Conservation (phyloP, 75 land plant genomes). For the Chamaecyparis obtusa region DNA sequence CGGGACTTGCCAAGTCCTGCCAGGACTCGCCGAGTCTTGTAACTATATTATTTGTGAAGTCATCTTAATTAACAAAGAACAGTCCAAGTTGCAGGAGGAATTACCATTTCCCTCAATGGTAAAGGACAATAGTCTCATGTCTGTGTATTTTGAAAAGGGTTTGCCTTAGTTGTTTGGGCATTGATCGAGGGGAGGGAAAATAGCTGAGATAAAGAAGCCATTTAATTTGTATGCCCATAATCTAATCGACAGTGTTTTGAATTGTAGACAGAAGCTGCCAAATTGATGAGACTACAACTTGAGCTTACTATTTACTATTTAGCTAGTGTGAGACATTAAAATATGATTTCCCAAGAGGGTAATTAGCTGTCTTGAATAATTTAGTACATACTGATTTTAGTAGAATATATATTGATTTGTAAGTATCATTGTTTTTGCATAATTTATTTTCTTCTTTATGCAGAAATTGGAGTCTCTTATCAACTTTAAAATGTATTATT, state of each 20-base stretch:
- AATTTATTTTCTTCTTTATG: not conserved
- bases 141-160: no score
- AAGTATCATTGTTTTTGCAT: not conserved
- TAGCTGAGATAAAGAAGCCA: not conserved
- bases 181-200: not conserved
- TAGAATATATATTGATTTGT: not conserved
- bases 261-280: no score
- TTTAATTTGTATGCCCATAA: not conserved
- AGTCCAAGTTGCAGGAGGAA: no score
- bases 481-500: constrained; percentile 43
- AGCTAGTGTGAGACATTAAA: not conserved
- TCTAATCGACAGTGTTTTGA: no score
- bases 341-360: not conserved
- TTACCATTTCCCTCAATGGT: no score
- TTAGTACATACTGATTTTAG: not conserved
- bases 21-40: no score
- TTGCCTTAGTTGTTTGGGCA: not conserved
- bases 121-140: no score
- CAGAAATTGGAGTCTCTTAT: constrained; percentile 11
- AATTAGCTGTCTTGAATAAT: not conserved
- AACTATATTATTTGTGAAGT: no score
- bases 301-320: no score
- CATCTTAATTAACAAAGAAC: no score
- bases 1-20: no score
- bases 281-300: no score